phyloP scores from a whole-genome alignment of 805 yeast genomes.

The Jamesozyma jinghongensis region DNA sequence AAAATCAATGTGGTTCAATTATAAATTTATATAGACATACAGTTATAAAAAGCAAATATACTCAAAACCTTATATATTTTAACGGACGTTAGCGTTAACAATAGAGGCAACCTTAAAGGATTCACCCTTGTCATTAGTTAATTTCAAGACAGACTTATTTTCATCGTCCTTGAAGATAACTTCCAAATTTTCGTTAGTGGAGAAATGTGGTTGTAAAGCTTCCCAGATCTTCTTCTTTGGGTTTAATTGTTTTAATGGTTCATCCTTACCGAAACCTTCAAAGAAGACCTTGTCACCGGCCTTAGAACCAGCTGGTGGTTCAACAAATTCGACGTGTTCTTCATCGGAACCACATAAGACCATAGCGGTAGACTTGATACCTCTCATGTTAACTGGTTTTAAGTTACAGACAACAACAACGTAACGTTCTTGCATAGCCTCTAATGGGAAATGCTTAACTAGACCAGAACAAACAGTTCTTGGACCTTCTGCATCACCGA shows the following conservation, averaged over 20 bases:
- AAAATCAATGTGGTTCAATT: too few species aligned
- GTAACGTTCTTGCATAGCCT: constrained; percentile 90
- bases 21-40: too few species aligned
- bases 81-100: constrained; percentile 73
- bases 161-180: constrained; percentile 65
- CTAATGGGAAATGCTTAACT: constrained; percentile 79
- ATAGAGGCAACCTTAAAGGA: constrained; percentile 63
- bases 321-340: constrained; percentile 74
- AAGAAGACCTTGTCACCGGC: constrained; percentile 96
- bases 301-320: constrained; percentile 87
- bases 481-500: constrained; percentile 96
- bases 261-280: constrained; percentile 72
- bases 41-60: too few species aligned
- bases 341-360: constrained; percentile 86
- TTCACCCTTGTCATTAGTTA: constrained; percentile 76
- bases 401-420: constrained; percentile 90
- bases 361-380: constrained; percentile 92
- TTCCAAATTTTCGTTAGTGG: constrained; percentile 66
- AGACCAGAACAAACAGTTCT: constrained; percentile 97
- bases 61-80: constrained; percentile 12
- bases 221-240: constrained; percentile 99
- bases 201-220: constrained; percentile 81
- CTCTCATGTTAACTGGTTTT: constrained; percentile 98
- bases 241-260: constrained; percentile 85
- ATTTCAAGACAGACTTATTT: constrained; percentile 50